Evolutionary conservation across 2,329 filamentous ascomycete genomes (phyloP).

Genomic region (Nigrograna mackinnonii): DNA sequence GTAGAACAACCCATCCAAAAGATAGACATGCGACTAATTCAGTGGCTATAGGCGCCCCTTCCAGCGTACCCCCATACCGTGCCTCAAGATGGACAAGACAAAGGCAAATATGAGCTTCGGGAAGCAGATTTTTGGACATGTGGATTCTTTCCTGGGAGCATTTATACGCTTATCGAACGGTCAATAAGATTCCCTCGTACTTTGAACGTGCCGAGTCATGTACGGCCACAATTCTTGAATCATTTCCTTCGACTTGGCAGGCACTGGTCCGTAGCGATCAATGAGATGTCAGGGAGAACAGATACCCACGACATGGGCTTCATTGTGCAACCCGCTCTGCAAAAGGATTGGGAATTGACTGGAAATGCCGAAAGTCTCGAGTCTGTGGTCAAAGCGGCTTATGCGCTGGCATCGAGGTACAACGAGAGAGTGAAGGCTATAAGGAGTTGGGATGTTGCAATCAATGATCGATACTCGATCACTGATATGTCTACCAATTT

Average conservation of each 20-base stretch:
- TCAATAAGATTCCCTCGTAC: slow-evolving; percentile 31
- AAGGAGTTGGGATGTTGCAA: slow-evolving; percentile 53
- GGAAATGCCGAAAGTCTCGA: slow-evolving; percentile 43
- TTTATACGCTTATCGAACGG: slow-evolving; percentile 37
- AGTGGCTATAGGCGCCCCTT: slow-evolving; percentile 22
- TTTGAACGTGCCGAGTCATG: slow-evolving; percentile 19
- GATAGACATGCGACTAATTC: background rate
- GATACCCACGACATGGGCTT: slow-evolving; percentile 61
- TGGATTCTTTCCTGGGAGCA: slow-evolving; percentile 38
- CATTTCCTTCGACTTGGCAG: slow-evolving; percentile 29
- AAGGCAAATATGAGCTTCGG: slow-evolving; percentile 35
- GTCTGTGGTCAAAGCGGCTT: slow-evolving; percentile 49
- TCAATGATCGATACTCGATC: slow-evolving; percentile 40
- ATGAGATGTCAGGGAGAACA: slow-evolving; percentile 40
- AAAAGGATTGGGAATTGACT: slow-evolving; percentile 52
- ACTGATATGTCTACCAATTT: slow-evolving; percentile 41
- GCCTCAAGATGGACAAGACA: slow-evolving; percentile 24
- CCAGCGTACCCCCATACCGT: slow-evolving; percentile 36
- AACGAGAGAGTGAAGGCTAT: slow-evolving; percentile 48
- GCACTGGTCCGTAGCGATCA: slow-evolving; percentile 36
- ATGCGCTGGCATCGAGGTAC: slow-evolving; percentile 49
- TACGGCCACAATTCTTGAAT: slow-evolving; percentile 20
- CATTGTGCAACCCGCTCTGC: slow-evolving; percentile 54
- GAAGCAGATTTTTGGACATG: slow-evolving; percentile 42
- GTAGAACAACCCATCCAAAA: slow-evolving; percentile 9